Conservation (phyloP, 208 protist species). For the Leishmania tropica region DNA sequence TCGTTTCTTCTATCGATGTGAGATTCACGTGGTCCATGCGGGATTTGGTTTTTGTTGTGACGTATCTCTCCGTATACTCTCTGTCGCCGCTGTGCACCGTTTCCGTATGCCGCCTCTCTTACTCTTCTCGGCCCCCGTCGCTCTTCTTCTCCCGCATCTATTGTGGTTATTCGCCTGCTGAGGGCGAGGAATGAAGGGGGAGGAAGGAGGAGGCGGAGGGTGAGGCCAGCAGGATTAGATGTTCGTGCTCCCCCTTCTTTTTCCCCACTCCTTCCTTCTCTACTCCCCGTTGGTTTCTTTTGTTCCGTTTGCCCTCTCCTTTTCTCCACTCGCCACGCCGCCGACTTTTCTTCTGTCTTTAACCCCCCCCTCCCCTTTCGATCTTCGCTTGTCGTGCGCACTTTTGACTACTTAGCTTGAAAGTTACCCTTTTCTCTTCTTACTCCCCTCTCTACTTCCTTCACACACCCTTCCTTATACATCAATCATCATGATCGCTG, state of each 20-base stretch:
- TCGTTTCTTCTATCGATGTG: neutral
- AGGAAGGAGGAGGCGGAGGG: neutral
- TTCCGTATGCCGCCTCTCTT: constrained; percentile 8
- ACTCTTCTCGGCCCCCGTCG: neutral
- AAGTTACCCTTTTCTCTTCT: constrained; percentile 3
- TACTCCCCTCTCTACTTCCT: neutral
- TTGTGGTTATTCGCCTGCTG: neutral
- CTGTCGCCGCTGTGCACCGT: neutral
- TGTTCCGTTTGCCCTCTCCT: neutral
- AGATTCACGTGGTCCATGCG: neutral
- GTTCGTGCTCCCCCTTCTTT: neutral
- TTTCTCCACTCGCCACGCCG: neutral
- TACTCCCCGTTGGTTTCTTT: neutral
- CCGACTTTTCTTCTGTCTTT: neutral
- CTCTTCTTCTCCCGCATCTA: constrained; percentile 1
- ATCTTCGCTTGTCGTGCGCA: neutral
- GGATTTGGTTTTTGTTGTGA: neutral
- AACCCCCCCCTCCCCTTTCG: neutral
- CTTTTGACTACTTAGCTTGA: constrained; percentile 20
- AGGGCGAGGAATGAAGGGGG: neutral
- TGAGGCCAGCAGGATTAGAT: neutral
- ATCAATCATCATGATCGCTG: neutral
- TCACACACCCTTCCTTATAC: constrained; percentile 7
- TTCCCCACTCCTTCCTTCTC: neutral
- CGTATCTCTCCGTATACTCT: neutral